Conservation (phyloP, 2,329 filamentous ascomycete species). For the Shiraia bambusicola region DNA sequence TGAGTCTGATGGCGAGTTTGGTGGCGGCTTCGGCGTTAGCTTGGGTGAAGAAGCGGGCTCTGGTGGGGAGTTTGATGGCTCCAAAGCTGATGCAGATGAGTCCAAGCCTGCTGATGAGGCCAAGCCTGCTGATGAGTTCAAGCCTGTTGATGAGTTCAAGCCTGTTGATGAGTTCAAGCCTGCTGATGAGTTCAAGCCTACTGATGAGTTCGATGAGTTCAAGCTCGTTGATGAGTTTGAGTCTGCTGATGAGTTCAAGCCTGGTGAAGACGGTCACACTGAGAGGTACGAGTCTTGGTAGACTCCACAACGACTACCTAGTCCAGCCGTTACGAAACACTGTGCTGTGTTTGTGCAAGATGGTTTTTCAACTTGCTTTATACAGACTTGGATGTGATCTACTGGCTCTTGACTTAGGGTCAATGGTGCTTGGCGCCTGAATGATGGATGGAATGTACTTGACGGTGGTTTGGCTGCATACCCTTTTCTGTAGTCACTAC, state of each 20-base stretch:
- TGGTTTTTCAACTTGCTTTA: not conserved
- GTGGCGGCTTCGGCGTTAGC: conserved; percentile 9
- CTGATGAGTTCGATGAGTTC: too few species aligned
- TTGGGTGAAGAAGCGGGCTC: too few species aligned
- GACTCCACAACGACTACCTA: too few species aligned
- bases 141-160: conserved; percentile 3
- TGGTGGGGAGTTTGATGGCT: conserved; percentile 9
- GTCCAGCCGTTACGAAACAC: too few species aligned
- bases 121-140: conserved; percentile 11
- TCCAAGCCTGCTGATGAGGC: conserved; percentile 8
- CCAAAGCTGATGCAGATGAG: conserved; percentile 12
- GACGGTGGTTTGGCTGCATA: conserved; percentile 17
- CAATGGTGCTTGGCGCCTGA: conserved; percentile 3
- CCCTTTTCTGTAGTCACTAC: conserved; percentile 10
- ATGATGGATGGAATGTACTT: conserved; percentile 4
- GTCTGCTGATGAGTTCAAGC: too few species aligned
- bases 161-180: conserved; percentile 2
- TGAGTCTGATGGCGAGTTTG: conserved; percentile 33
- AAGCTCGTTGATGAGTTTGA: too few species aligned
- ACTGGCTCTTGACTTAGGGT: not conserved
- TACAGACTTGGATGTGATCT: not conserved
- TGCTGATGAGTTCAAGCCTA: conserved; percentile 2
- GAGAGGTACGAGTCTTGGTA: too few species aligned
- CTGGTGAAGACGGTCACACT: too few species aligned
- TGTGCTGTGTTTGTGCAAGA: not conserved